Evolutionary conservation across 306 rosid genomes (phyloP), one percentile per base, ranked within the genome.

Genomic region (Glycine soja): DNA sequence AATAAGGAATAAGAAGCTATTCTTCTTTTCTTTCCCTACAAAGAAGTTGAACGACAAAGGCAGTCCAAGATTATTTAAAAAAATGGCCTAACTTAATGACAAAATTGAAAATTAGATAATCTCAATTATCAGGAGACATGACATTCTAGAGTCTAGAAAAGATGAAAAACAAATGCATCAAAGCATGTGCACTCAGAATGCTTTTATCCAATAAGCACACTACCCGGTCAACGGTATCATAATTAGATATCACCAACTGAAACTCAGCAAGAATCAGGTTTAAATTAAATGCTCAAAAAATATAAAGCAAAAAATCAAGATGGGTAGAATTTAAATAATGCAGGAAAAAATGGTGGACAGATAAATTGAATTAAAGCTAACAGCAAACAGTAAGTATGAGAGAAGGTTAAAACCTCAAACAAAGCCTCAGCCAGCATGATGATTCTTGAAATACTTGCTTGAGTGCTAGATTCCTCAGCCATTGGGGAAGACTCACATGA

Each of bases 351-450:
- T 47, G 50, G 48, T 52, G 74, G 77, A 64, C 68, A 13, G 45
- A 64, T 14, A 61, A 61, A 32, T 45, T 70, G 62, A 85, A 72
- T 14, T n/a, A 66, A 71, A 53, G 67, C 70, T 53, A 47, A 3
- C 36, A 58, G 53, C 13, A 77, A 72, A 18, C n/a, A 42, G 14
- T 58, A 59, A 24, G 10, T 7, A 73, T 50, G 61, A 84, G 79
- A 75, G 64, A 72, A 85, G 79, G 62, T 64, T 72, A 45, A 8
- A 76, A 95, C 99, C 98, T 95, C 99, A 71, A 93, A 95, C 59
- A 95, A 86, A 83, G 99, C 98, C 80, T 93, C 99, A 70, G 99
- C 98, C 79, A 95, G 92, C 97, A 95, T 91, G 83, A 93, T 92
- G 62, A 95, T 93, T 89, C 99, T 92, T 48, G 99, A 95, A 89